phyloP scores from a whole-genome alignment of 257 asterid genomes.

The Solanum boliviense region DNA sequence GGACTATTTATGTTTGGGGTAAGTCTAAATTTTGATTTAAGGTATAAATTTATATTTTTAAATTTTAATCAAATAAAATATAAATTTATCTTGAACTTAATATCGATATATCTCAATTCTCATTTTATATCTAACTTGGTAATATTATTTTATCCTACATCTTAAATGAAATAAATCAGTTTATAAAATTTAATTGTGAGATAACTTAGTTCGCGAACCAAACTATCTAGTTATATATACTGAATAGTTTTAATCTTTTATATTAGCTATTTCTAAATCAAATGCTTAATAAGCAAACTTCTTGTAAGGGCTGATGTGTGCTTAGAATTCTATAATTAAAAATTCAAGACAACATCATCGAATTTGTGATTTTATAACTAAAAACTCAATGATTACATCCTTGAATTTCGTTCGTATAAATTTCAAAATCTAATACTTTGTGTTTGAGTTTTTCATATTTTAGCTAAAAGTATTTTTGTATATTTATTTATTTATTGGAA shows the following conservation, averaged over 20 bases:
- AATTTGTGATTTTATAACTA: not conserved
- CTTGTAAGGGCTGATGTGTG: fast-evolving
- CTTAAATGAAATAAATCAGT: too few species aligned
- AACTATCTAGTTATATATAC: too few species aligned
- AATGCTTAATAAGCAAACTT: too few species aligned
- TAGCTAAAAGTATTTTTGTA: too few species aligned
- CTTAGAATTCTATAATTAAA: fast-evolving
- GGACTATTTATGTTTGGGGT: not conserved
- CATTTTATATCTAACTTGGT: not conserved
- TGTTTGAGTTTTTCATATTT: not conserved
- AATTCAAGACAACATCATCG: fast-evolving
- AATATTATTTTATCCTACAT: too few species aligned
- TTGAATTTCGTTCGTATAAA: too few species aligned
- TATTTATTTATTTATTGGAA: too few species aligned
- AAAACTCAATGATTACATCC: not conserved
- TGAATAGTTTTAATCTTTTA: too few species aligned
- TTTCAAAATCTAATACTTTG: not conserved
- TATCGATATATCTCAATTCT: not conserved
- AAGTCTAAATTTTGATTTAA: too few species aligned
- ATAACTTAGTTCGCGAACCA: not conserved
- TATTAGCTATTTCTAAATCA: not conserved
- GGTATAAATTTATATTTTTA: too few species aligned
- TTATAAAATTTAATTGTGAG: not conserved
- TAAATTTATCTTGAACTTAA: not conserved
- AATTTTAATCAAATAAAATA: too few species aligned